Percentiles rank a stretch among this genome's conserved stretches.
Evolutionary conservation across 1,284 basidiomycete genomes (phyloP).

Genomic region (Ustilago lituana): DNA sequence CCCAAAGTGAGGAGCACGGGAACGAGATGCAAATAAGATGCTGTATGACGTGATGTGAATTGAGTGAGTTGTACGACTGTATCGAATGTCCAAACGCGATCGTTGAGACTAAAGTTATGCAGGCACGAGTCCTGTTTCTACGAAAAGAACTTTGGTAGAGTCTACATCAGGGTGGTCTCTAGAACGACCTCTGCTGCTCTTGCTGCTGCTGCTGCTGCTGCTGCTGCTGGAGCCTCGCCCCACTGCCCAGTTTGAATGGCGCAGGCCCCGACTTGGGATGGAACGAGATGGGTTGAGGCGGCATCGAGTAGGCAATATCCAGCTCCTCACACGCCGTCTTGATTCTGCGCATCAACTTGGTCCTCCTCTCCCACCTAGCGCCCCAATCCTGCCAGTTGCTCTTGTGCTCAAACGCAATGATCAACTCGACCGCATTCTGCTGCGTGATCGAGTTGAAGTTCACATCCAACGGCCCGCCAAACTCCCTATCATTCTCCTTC

Average conservation of each 20-base stretch:
- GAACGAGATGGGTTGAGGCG: conserved; percentile 61
- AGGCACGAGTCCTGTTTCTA: too few species aligned
- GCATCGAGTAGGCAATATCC: conserved; percentile 53
- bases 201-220: conserved; percentile 4
- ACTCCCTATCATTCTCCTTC: conserved; percentile 74
- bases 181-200: conserved; percentile 13
- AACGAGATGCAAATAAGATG: too few species aligned
- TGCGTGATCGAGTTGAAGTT: conserved; percentile 66
- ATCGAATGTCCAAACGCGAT: too few species aligned
- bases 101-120: too few species aligned
- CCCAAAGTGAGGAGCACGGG: too few species aligned
- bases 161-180: too few species aligned
- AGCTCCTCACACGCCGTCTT: conserved; percentile 56
- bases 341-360: conserved; percentile 61
- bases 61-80: too few species aligned
- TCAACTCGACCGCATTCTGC: conserved; percentile 58
- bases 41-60: too few species aligned
- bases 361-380: conserved; percentile 71
- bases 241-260: conserved; percentile 38
- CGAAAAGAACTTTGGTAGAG: too few species aligned
- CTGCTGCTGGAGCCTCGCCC: not conserved
- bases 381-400: conserved; percentile 89
- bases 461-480: conserved; percentile 60
- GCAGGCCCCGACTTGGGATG: conserved; percentile 43
- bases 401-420: conserved; percentile 79